Evolutionary conservation across 176 grass and related monocot species (phyloP).

Genomic region (Bothriochloa decipiens): DNA sequence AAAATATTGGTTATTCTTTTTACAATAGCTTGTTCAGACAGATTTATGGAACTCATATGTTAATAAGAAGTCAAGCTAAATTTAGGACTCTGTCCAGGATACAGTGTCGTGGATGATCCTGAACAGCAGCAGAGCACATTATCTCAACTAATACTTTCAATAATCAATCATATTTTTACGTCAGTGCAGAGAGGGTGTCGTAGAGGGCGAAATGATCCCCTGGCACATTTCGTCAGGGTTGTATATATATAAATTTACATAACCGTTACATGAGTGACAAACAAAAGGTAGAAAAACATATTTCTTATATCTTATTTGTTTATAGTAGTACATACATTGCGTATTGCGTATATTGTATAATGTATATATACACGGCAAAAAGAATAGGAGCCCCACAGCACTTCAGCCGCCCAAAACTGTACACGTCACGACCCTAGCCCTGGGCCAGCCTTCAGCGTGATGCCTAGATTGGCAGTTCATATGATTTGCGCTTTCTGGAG

Average conservation of each 20-base stretch:
- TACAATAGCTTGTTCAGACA: not conserved
- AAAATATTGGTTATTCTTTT: not conserved
- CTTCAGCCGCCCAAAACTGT: constrained; percentile 22
- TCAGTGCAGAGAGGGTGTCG: not conserved
- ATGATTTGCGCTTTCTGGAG: not conserved
- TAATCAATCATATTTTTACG: not conserved
- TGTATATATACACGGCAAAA: constrained; percentile 38
- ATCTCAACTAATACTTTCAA: not conserved
- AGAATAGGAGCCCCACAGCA: not conserved
- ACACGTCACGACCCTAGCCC: not conserved
- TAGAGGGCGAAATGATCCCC: no score
- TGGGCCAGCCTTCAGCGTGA: not conserved
- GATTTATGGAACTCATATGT: not conserved
- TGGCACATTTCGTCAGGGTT: no score
- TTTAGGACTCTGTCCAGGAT: not conserved
- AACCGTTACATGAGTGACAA: no score
- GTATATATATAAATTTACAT: no score
- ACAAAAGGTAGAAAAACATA: not conserved
- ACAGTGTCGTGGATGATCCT: not conserved
- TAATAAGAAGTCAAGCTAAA: constrained; percentile 26
- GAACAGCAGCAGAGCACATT: not conserved
- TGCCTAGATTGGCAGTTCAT: not conserved
- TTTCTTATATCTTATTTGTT: not conserved
- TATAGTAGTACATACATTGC: constrained; percentile 1
- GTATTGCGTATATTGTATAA: no score